Evolutionary conservation across 805 yeast genomes (phyloP), one percentile per base, ranked within the genome.

Genomic region (Candida parachauliodes): DNA sequence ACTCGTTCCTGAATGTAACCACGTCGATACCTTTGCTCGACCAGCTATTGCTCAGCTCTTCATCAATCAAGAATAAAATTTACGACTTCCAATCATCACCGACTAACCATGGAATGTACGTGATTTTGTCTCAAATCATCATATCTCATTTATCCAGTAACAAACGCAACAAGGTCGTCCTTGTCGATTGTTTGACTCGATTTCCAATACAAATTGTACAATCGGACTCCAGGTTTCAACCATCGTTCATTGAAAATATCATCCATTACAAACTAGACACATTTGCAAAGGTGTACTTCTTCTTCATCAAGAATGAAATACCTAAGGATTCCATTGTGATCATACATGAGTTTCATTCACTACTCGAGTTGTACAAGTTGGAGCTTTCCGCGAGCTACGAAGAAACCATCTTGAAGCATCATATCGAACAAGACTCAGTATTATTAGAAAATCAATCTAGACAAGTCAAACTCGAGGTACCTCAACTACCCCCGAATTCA

Each of bases 71-170:
- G 16, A 42, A 35, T 22, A 42, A 32, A 30, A 45, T 67, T 6
- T 55, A 57, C 34, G 72, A 66, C 40, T 46, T 65, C 42, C 71
- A 65, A 44, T 42, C 61, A 2, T 60, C 62, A n/a, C 69, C 72
- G 3, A 54, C 55, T 3, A 50, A 56, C 42, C 30, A 38, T 10
- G 57, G 51, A 0, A 35, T 49, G 28, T 49, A 47, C 32, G 42
- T 50, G 4, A 42, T 60, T 18, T 36, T 53, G 9, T 44, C 48
- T 15, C 47, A 53, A n/a, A 31, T 62, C 8, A 46, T 64, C 6
- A 46, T 50, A 8, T 52, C 61, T 9, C 70, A 66, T 40, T 48
- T 66, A 18, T 27, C 28, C 7, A 37, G 50, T 7, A 43, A 2
- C 28, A 8, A 18, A 2, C 11, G 2, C 33, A 41, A 12, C 41